Conservation (phyloP, 306 rosid genomes). For the Notholithocarpus densiflorus region DNA sequence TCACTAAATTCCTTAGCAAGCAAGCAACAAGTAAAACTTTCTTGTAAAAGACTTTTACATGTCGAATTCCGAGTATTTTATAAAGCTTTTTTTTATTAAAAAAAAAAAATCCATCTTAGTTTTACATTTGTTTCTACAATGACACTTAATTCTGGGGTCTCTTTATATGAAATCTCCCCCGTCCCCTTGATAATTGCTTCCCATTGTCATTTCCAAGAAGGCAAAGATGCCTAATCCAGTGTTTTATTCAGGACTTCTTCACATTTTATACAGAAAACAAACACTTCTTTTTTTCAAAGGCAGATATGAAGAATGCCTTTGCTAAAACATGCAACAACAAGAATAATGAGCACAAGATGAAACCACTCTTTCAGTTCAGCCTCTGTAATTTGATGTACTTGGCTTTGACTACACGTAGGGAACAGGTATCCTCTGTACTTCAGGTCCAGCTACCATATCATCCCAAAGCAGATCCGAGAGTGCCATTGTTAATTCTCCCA, state of each 20-base stretch:
- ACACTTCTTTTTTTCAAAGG: neutral
- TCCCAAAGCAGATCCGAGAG: slow-evolving; percentile 77
- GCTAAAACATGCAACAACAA: slow-evolving; percentile 15
- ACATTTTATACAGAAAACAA: neutral
- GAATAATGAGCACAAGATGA: slow-evolving; percentile 15
- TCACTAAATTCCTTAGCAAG: no score
- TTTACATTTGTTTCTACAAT: no score
- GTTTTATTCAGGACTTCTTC: no score
- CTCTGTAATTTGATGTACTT: slow-evolving; percentile 13
- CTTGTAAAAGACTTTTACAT: no score
- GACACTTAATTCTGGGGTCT: no score
- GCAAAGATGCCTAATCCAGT: neutral
- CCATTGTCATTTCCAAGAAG: neutral
- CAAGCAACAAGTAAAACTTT: no score
- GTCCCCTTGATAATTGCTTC: neutral
- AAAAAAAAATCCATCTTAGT: no score
- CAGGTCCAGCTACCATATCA: slow-evolving; percentile 77
- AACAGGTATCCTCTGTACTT: slow-evolving; percentile 51
- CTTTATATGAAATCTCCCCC: neutral
- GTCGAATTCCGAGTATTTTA: no score
- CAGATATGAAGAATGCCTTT: slow-evolving; percentile 3
- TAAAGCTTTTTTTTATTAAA: no score
- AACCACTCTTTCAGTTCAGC: slow-evolving; percentile 9
- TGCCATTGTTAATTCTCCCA: slow-evolving; percentile 77
- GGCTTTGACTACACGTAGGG: slow-evolving; percentile 34